These are phyloP conservation scores for Skeletonema potamos DNA, from an alignment of 108 stramenopile genomes.

Conservation along the genomic window DNA sequence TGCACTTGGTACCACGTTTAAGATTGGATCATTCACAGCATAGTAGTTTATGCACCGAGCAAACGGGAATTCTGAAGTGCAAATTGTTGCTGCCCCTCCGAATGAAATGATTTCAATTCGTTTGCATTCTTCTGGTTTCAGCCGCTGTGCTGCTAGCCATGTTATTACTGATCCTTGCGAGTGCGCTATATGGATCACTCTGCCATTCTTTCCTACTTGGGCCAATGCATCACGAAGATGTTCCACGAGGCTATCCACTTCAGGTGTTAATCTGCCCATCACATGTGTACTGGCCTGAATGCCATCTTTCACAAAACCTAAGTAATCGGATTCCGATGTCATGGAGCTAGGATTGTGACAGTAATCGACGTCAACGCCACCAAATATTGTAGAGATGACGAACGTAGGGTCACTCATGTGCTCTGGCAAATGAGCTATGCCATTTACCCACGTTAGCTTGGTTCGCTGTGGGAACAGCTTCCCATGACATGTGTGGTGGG, in stretches of 20 bases:
- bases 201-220: conserved; percentile 63
- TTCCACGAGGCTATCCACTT: conserved; percentile 72
- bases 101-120: conserved; percentile 76
- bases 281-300: conserved; percentile 80
- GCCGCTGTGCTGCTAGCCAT: conserved; percentile 66
- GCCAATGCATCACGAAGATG: conserved; percentile 71
- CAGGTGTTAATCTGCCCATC: conserved; percentile 70
- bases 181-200: conserved; percentile 86
- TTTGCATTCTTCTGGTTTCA: conserved; percentile 66
- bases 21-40: conserved; percentile 84
- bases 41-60: conserved; percentile 86
- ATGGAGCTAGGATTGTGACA: conserved; percentile 86
- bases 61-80: conserved; percentile 72
- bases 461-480: neutral
- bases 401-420: conserved; percentile 66
- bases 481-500: neutral
- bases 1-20: conserved; percentile 75
- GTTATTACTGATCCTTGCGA: conserved; percentile 89
- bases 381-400: conserved; percentile 63
- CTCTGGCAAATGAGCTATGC: conserved; percentile 65
- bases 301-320: conserved; percentile 78
- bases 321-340: conserved; percentile 68
- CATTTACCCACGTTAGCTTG: conserved; percentile 42
- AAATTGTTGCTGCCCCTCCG: conserved; percentile 53
- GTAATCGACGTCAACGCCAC: conserved; percentile 63